phyloP scores from a whole-genome alignment of 805 yeast species.

The Wickerhamiella dianesei region DNA sequence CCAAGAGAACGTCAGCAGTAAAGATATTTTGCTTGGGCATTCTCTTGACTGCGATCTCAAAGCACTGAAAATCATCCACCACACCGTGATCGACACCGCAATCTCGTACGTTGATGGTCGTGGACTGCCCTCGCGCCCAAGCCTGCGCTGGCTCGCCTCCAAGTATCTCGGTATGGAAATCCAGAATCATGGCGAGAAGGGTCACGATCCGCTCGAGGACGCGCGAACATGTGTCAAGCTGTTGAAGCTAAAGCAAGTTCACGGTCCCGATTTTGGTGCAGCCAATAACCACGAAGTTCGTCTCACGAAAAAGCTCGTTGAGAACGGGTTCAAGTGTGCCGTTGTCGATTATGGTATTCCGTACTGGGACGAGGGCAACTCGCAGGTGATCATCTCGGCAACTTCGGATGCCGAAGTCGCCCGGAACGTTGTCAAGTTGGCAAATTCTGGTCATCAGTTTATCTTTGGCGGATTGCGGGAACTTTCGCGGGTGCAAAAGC shows the following conservation, averaged over 20 bases:
- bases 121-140: slow-evolving; percentile 72
- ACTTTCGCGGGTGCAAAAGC: slow-evolving; percentile 32
- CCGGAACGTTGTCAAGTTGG: slow-evolving; percentile 28
- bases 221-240: slow-evolving; percentile 68
- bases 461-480: slow-evolving; percentile 46
- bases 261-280: slow-evolving; percentile 56
- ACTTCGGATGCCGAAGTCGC: slow-evolving; percentile 44
- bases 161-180: slow-evolving; percentile 43
- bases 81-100: slow-evolving; percentile 68
- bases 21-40: slow-evolving; percentile 74
- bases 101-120: slow-evolving; percentile 57
- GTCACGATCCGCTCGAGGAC: slow-evolving; percentile 84
- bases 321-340: slow-evolving; percentile 19
- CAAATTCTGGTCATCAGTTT: slow-evolving; percentile 31
- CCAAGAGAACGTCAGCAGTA: slow-evolving; percentile 32
- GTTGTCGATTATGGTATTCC: slow-evolving; percentile 28
- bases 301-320: slow-evolving; percentile 4
- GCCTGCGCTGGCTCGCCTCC: slow-evolving; percentile 56
- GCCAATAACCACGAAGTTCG: slow-evolving; percentile 13
- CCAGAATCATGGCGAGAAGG: slow-evolving; percentile 36
- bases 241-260: slow-evolving; percentile 50
- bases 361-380: slow-evolving; percentile 20
- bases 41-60: slow-evolving; percentile 73
- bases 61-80: slow-evolving; percentile 60
- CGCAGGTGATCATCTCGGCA: neutral